These are phyloP conservation scores for Fusarium sp. DNA, from an alignment of 2,329 filamentous ascomycete species.

Conservation along the genomic window DNA sequence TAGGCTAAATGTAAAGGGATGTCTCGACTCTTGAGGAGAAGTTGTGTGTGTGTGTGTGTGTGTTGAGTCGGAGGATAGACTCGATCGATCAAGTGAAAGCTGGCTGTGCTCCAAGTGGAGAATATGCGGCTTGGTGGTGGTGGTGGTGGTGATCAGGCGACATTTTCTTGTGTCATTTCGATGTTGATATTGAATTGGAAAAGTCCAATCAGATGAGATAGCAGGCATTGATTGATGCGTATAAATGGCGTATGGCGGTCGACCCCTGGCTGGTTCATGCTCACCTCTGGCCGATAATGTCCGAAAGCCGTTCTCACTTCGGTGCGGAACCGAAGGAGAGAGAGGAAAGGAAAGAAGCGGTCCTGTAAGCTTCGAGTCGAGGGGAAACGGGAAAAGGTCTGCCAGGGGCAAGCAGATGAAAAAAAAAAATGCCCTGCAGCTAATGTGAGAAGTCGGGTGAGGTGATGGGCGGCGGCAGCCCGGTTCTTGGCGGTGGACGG, in stretches of 20 bases:
- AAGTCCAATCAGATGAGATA: neutral
- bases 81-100: neutral
- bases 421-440: neutral
- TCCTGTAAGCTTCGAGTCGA: neutral
- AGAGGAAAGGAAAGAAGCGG: neutral
- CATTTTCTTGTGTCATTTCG: conserved; percentile 9
- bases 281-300: neutral
- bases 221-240: neutral
- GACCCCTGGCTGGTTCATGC: neutral
- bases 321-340: neutral
- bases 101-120: neutral
- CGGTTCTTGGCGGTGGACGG: neutral
- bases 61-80: neutral
- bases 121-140: neutral
- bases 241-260: neutral
- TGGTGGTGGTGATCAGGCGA: neutral
- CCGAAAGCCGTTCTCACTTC: neutral
- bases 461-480: neutral
- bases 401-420: neutral
- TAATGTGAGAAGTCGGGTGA: neutral
- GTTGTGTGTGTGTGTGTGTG: neutral
- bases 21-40: neutral
- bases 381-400: neutral
- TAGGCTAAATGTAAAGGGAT: neutral
- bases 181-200: neutral